Percentiles rank a stretch among this genome's conserved stretches.
These are phyloP conservation scores for Daldinia grandis DNA, from an alignment of 495 filamentous ascomycete genomes.

Conservation along the genomic window DNA sequence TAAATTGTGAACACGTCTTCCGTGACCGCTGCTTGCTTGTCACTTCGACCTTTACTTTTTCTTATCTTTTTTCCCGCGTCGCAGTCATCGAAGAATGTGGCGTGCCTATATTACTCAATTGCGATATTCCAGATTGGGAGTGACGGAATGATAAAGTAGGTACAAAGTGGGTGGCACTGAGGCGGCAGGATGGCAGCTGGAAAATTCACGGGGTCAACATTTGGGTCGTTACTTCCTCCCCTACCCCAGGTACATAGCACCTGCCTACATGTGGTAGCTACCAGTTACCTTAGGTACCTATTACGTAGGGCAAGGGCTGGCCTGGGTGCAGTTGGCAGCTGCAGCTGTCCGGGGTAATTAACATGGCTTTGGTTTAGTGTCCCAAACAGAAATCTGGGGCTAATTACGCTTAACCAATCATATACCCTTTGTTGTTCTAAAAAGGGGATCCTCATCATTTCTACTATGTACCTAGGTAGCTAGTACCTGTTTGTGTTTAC, in stretches of 20 bases:
- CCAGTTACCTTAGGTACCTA: too few species aligned
- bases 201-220: not conserved
- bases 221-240: not conserved
- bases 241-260: not conserved
- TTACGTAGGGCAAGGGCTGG: slow-evolving; percentile 12
- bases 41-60: slow-evolving; percentile 7
- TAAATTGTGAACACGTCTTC: slow-evolving; percentile 7
- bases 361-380: slow-evolving; percentile 3
- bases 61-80: slow-evolving; percentile 15
- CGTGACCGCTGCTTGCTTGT: not conserved
- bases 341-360: slow-evolving; percentile 30
- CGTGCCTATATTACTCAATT: slow-evolving; percentile 40
- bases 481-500: not conserved
- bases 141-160: not conserved
- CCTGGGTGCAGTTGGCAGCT: slow-evolving; percentile 26
- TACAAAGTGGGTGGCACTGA: not conserved
- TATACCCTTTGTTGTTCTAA: not conserved
- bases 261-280: too few species aligned
- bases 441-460: not conserved
- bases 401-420: not conserved
- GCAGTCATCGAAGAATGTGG: slow-evolving; percentile 20
- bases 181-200: not conserved
- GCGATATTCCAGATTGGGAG: slow-evolving; percentile 25
- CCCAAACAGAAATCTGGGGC: slow-evolving; percentile 19
- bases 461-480: too few species aligned